Evolutionary conservation across 352 stramenopile genomes (phyloP).

Genomic region (Globisporangium radiosum): DNA sequence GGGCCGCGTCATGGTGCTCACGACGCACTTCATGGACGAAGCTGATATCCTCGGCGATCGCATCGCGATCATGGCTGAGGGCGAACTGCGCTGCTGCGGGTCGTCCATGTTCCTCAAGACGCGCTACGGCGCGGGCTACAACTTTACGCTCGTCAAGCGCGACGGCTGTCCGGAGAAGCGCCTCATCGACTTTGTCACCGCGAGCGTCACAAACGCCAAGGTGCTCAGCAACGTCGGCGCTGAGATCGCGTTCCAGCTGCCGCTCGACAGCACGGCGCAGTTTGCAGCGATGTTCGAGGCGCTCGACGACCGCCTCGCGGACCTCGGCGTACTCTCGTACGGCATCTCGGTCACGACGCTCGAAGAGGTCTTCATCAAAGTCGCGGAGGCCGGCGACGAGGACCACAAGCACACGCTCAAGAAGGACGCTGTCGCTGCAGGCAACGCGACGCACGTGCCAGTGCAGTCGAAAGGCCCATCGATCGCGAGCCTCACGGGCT

Average conservation of each 20-base stretch:
- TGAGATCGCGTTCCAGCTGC: constrained; percentile 76
- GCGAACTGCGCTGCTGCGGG: constrained; percentile 37
- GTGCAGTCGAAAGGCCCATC: constrained; percentile 6
- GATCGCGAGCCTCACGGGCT: constrained; percentile 20
- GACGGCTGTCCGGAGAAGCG: constrained; percentile 19
- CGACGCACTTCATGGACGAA: constrained; percentile 94
- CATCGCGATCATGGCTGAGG: constrained; percentile 76
- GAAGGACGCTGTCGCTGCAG: neutral
- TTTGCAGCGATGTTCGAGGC: constrained; percentile 71
- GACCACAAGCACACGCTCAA: constrained; percentile 47
- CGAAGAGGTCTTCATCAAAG: constrained; percentile 90
- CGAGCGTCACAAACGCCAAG: constrained; percentile 35
- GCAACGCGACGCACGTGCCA: neutral
- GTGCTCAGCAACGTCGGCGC: constrained; percentile 71
- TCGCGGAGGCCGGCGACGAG: constrained; percentile 51
- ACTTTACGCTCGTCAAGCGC: constrained; percentile 31
- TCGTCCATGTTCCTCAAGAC: constrained; percentile 80
- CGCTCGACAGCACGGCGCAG: constrained; percentile 34
- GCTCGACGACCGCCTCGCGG: constrained; percentile 37
- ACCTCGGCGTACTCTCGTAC: constrained; percentile 51
- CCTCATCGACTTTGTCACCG: constrained; percentile 35
- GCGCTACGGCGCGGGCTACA: constrained; percentile 32
- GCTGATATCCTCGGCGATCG: constrained; percentile 75
- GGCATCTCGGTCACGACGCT: constrained; percentile 88
- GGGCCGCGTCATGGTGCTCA: constrained; percentile 73